A percentile compares a stretch with the other conserved stretches of the same genome.
Conservation (phyloP, 2,329 filamentous ascomycete genomes). For the Pseudocercospora eumusae region DNA sequence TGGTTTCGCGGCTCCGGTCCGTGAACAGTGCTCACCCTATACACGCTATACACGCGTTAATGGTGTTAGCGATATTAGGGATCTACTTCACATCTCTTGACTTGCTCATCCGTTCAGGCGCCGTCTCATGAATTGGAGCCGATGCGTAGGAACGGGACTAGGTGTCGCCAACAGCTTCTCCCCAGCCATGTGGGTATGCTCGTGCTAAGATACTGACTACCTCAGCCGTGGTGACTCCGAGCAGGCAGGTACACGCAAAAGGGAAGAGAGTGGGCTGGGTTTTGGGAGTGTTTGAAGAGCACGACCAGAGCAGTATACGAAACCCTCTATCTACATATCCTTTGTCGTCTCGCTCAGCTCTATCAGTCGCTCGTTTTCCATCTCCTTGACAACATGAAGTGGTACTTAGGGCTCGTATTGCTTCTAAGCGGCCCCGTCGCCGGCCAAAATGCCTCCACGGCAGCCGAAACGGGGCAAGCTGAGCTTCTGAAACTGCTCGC, state of each 20-base stretch:
- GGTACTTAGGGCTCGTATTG: constrained; percentile 7
- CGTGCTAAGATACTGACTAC: neutral
- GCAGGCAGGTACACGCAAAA: neutral
- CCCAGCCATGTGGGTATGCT: neutral
- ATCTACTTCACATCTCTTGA: constrained; percentile 1
- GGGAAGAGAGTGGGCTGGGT: neutral
- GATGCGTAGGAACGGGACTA: neutral
- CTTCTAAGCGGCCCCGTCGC: constrained; percentile 6
- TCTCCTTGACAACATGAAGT: neutral
- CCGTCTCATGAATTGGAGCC: constrained; percentile 2
- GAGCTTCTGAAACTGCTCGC: constrained; percentile 12
- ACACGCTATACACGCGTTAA: constrained; percentile 6
- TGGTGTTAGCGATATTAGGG: neutral
- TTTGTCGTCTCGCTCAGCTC: neutral
- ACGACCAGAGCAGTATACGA: neutral
- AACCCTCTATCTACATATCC: neutral
- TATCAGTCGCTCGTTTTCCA: neutral
- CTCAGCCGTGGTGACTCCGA: neutral
- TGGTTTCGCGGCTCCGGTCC: constrained; percentile 3
- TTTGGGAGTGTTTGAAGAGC: neutral
- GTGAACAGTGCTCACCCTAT: constrained; percentile 7
- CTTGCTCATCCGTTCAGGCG: neutral
- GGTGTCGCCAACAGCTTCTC: neutral
- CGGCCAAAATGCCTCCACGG: constrained; percentile 10
- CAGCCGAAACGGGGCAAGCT: constrained; percentile 6